phyloP scores from a whole-genome alignment of 768 basidiomycete species.

The Agrocybe praecox region DNA sequence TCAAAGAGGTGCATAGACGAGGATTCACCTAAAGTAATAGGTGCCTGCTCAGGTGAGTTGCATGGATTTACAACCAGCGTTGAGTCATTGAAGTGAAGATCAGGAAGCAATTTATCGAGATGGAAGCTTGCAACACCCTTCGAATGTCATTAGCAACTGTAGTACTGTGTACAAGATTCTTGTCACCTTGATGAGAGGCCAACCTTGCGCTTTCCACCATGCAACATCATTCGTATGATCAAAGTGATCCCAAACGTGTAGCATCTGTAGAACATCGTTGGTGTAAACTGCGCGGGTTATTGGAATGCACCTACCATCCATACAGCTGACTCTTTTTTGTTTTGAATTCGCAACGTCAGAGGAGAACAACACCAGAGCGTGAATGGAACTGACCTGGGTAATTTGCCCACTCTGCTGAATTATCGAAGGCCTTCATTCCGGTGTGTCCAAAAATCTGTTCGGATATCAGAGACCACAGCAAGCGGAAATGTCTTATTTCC shows the following conservation, averaged over 20 bases:
- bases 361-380: not conserved
- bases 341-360: not conserved
- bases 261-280: conserved; percentile 50
- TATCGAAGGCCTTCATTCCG: conserved; percentile 69
- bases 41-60: conserved; percentile 75
- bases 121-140: conserved; percentile 74
- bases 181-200: conserved; percentile 69
- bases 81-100: conserved; percentile 66
- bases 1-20: too few relatives aligned
- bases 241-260: conserved; percentile 82
- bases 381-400: conserved; percentile 59
- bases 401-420: conserved; percentile 57
- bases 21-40: conserved; percentile 67
- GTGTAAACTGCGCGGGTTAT: not conserved
- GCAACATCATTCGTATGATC: conserved; percentile 67
- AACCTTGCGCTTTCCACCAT: conserved; percentile 76
- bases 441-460: conserved; percentile 77
- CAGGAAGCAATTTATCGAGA: conserved; percentile 68
- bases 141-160: too few relatives aligned
- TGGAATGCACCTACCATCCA: conserved; percentile 63
- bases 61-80: conserved; percentile 73
- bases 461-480: not conserved
- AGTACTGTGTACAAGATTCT: not conserved
- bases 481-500: conserved; percentile 16
- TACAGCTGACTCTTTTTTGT: conserved; percentile 61